phyloP scores from a whole-genome alignment of 1,284 basidiomycete species.

The Somion occarium region DNA sequence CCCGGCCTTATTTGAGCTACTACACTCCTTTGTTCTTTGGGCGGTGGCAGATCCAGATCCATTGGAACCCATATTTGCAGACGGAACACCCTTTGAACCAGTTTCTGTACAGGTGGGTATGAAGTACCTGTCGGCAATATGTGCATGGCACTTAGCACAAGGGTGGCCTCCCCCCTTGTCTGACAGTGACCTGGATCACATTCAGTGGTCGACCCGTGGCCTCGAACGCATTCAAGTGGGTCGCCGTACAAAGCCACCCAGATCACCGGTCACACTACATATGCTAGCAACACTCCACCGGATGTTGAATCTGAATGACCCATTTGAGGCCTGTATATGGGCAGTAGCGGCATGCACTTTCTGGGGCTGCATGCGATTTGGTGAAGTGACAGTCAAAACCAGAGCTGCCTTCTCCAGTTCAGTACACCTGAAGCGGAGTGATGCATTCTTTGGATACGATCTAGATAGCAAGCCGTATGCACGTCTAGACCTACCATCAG shows the following conservation, averaged over 20 bases:
- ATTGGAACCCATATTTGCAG: too few species aligned
- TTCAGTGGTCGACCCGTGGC: slow-evolving; percentile 28
- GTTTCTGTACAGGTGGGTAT: neutral
- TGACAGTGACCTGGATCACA: slow-evolving; percentile 15
- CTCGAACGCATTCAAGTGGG: slow-evolving; percentile 20
- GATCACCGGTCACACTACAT: slow-evolving; percentile 27
- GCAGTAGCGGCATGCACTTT: slow-evolving; percentile 32
- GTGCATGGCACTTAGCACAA: too few species aligned
- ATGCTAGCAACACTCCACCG: slow-evolving; percentile 23
- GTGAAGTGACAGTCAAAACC: slow-evolving; percentile 26
- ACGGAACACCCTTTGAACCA: too few species aligned
- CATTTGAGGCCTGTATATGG: slow-evolving; percentile 35
- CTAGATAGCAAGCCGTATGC: too few species aligned
- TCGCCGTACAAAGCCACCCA: slow-evolving; percentile 15
- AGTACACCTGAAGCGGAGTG: slow-evolving; percentile 19
- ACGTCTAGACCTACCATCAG: too few species aligned
- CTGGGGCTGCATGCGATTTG: too few species aligned
- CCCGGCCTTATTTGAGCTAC: slow-evolving; percentile 24
- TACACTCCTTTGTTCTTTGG: too few species aligned
- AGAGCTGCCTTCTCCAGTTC: slow-evolving; percentile 15
- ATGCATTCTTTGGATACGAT: slow-evolving; percentile 17
- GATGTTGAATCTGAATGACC: slow-evolving; percentile 19
- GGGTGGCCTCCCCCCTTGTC: slow-evolving; percentile 26
- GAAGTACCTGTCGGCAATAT: slow-evolving; percentile 11
- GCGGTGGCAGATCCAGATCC: too few species aligned